A percentile compares a stretch with the other conserved stretches of the same genome.
These are phyloP conservation scores for Saccharomycopsis guyanensis DNA, from an alignment of 805 yeast species.

Conservation along the genomic window DNA sequence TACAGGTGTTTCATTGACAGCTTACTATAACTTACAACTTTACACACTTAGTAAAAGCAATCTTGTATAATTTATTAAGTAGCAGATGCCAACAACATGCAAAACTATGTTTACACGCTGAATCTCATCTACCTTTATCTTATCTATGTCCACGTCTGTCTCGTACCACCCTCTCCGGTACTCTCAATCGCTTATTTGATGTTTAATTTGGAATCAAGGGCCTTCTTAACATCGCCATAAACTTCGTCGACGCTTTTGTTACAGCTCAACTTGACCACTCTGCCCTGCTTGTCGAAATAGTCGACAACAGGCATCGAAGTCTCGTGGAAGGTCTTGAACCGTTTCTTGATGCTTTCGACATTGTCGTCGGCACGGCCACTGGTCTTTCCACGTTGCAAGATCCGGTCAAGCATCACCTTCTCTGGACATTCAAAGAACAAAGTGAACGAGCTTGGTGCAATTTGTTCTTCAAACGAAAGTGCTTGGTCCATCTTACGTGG, in stretches of 20 bases:
- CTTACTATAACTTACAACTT: too few species aligned
- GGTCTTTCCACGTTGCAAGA: slow-evolving; percentile 87
- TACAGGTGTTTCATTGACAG: too few species aligned
- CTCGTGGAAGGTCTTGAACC: slow-evolving; percentile 78
- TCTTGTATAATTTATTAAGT: too few species aligned
- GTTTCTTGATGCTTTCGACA: slow-evolving; percentile 79
- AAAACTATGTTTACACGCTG: too few species aligned
- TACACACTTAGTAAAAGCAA: too few species aligned
- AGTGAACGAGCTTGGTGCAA: slow-evolving; percentile 63
- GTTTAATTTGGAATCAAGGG: slow-evolving; percentile 40
- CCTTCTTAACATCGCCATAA: slow-evolving; percentile 57
- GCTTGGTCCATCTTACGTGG: slow-evolving; percentile 99
- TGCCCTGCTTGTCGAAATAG: slow-evolving; percentile 61
- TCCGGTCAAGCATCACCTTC: slow-evolving; percentile 71
- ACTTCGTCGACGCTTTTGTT: slow-evolving; percentile 77
- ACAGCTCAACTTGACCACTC: slow-evolving; percentile 74
- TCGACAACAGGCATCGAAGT: slow-evolving; percentile 94
- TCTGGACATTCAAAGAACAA: slow-evolving; percentile 80
- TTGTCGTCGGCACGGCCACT: slow-evolving; percentile 94
- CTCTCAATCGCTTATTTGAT: too few species aligned
- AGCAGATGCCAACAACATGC: too few species aligned
- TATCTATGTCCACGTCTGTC: too few species aligned
- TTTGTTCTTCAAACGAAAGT: slow-evolving; percentile 73
- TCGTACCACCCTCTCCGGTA: too few species aligned
- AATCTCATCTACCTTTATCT: too few species aligned